Conservation (phyloP, 2,329 filamentous ascomycete species). For the Penicillium vulpinum region DNA sequence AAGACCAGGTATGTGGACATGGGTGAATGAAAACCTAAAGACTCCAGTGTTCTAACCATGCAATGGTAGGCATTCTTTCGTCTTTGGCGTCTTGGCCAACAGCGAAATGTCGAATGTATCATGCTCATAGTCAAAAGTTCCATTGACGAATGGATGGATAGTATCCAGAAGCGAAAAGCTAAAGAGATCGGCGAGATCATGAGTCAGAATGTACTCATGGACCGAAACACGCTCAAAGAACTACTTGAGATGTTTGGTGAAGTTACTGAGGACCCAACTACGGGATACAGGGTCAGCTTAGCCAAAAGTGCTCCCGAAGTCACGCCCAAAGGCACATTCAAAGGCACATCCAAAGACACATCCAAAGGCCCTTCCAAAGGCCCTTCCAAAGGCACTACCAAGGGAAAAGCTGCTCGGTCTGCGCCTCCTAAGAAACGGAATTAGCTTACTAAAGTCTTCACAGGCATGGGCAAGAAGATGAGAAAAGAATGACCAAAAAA, state of each 20-base stretch:
- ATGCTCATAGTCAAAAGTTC: conserved; percentile 57
- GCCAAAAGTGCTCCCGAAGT: not conserved
- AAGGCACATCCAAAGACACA: no score
- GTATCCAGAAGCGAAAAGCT: conserved; percentile 58
- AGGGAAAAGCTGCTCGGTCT: not conserved
- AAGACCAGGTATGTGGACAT: conserved; percentile 55
- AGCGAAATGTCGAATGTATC: conserved; percentile 59
- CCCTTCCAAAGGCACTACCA: not conserved
- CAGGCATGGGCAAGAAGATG: not conserved
- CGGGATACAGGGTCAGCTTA: not conserved
- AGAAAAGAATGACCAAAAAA: not conserved
- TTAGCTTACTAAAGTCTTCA: not conserved
- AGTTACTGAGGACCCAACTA: not conserved
- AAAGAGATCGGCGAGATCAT: conserved; percentile 26
- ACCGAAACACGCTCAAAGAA: conserved; percentile 15
- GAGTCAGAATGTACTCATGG: conserved; percentile 20
- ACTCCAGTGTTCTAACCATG: not conserved
- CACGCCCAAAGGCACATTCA: not conserved
- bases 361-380: not conserved
- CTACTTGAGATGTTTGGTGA: conserved; percentile 29
- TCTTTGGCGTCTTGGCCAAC: conserved; percentile 66
- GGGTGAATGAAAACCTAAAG: no score
- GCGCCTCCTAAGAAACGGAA: not conserved
- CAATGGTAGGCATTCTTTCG: conserved; percentile 52
- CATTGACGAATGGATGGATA: conserved; percentile 59